These are phyloP conservation scores for Chrysanthemum lavandulifolium DNA, from an alignment of 129 eudicot species.

Conservation along the genomic window DNA sequence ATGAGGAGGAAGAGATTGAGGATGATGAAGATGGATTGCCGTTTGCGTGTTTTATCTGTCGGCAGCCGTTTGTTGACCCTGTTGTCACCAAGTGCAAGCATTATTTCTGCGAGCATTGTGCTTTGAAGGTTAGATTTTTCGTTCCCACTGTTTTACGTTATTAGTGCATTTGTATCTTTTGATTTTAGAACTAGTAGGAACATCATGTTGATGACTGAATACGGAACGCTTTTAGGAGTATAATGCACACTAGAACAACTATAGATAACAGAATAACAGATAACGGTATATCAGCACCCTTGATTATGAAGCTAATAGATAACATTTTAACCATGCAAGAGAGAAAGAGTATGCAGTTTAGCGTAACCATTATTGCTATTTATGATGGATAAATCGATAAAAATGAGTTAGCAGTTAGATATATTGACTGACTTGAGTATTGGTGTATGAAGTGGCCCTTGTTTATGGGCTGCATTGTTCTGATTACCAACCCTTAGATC, in stretches of 20 bases:
- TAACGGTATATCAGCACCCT: not conserved
- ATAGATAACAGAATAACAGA: not conserved
- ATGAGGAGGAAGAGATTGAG: slow-evolving; percentile 46
- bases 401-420: not conserved
- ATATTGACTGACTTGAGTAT: not conserved
- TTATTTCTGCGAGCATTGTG: slow-evolving; percentile 98
- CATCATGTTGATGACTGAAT: not conserved
- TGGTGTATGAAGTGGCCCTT: not conserved
- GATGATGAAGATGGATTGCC: slow-evolving; percentile 85
- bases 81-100: slow-evolving; percentile 95
- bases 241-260: not conserved
- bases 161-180: not conserved
- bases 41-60: slow-evolving; percentile 91
- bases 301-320: not conserved
- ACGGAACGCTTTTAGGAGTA: not conserved
- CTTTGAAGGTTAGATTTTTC: slow-evolving; percentile 60
- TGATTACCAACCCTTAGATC: not conserved
- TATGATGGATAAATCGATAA: too few relatives aligned
- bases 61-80: slow-evolving; percentile 87
- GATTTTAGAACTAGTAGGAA: not conserved
- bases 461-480: too few relatives aligned
- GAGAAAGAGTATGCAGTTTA: not conserved
- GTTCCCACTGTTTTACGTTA: not conserved
- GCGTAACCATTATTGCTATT: not conserved
- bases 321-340: not conserved